These are phyloP conservation scores for Mayamaea pseudoterrestris DNA, from an alignment of 108 stramenopile species.

Conservation along the genomic window DNA sequence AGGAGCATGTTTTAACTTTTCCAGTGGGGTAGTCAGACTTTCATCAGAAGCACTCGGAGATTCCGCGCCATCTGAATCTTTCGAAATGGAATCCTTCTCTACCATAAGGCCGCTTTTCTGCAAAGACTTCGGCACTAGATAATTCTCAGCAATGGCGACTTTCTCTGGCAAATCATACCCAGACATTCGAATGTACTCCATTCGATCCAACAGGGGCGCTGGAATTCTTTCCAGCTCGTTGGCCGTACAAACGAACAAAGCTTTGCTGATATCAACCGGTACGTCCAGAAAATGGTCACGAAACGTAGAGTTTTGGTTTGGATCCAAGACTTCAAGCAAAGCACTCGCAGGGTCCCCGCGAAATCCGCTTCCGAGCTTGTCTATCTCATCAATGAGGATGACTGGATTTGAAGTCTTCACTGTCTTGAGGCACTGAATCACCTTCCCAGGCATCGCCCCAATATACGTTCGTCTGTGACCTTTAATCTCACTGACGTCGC, in stretches of 20 bases:
- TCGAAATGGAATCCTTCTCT: constrained; percentile 11
- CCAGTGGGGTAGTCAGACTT: constrained; percentile 22
- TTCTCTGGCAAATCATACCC: constrained; percentile 98
- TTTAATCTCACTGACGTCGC: constrained; percentile 94
- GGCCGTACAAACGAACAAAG: constrained; percentile 96
- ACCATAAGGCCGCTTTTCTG: constrained; percentile 74
- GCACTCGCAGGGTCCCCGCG: constrained; percentile 94
- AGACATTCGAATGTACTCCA: constrained; percentile 94
- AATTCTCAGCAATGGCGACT: constrained; percentile 90
- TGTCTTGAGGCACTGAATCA: constrained; percentile 89
- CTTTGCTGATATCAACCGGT: constrained; percentile 93
- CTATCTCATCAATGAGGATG: constrained; percentile 96
- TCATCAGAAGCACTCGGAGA: constrained; percentile 7
- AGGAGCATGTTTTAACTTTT: constrained; percentile 27
- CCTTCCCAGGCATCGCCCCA: constrained; percentile 97
- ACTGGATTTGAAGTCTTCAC: constrained; percentile 81
- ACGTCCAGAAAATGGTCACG: constrained; percentile 96
- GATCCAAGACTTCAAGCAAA: constrained; percentile 90
- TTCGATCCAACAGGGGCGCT: constrained; percentile 90
- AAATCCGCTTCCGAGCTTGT: constrained; percentile 87
- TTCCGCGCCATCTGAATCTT: constrained; percentile 1
- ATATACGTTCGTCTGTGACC: constrained; percentile 98
- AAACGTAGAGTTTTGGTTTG: constrained; percentile 85
- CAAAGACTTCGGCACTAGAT: constrained; percentile 92
- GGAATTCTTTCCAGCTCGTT: constrained; percentile 91